Evolutionary conservation across 1,139 yeast genomes (phyloP), one percentile per base, ranked within the genome.

Genomic region (Debaryomyces sp.): DNA sequence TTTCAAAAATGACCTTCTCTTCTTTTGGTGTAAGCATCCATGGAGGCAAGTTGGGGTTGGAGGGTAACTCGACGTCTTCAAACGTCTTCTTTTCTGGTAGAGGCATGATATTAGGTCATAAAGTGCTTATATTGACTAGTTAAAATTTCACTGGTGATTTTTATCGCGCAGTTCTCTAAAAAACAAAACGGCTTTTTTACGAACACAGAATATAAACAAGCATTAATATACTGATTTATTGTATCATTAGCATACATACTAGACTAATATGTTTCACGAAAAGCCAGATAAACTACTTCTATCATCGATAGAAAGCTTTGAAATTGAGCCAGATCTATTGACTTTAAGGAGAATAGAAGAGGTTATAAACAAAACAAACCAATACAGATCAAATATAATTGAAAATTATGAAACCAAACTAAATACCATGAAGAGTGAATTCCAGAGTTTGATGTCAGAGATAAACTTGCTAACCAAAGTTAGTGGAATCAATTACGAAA

Each of bases 21-120:
- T 91, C 97, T 56, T 80, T 80, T 3, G 97, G 96, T 0, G 95
- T 83, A 37, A 91, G 74, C 58, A 89, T 81, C 97, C 97, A 91
- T 12, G 83, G 74, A 1, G 96, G 96, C 39, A 88, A 67, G 55
- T 68, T 70, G 26, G 80, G 80, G 57, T 76, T 73, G 9, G 76
- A 66, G 40, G 75, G 78, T 43, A 76, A 66, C 34, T 73, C 76
- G 6, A 73, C 67, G 41, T 70, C 77, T 34, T 70, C 75, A 54
- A 62, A 73, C 17, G 73, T 63, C 52, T 73, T 73, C 56, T 74
- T 70, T n/a, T 35, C 35, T 22, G 48, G 49, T 29, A 39, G 35
- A 49, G 58, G 53, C 61, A 58, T 58, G 34, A 2, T 36, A 15
- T n/a, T 26, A 18, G 12, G 21, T 18, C 35, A 13, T 36, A 9